These are phyloP conservation scores for Trametes sanguinea DNA, from an alignment of 768 basidiomycete species.

Conservation along the genomic window DNA sequence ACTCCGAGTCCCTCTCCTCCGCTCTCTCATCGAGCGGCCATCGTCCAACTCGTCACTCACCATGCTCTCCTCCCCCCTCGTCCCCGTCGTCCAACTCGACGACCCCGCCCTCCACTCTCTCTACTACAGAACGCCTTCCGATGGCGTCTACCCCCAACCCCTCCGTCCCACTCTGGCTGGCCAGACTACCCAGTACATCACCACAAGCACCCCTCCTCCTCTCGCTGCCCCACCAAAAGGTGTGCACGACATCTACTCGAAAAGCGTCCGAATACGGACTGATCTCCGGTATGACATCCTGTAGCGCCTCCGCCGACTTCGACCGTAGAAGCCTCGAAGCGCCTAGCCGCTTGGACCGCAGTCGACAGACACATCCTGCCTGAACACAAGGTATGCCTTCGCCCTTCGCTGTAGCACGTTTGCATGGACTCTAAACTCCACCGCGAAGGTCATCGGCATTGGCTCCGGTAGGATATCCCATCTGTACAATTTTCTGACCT, in stretches of 20 bases:
- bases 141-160: constrained; percentile 26
- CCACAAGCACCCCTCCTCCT: constrained; percentile 2
- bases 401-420: not conserved
- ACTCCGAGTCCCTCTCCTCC: not conserved
- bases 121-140: constrained; percentile 24
- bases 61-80: constrained; percentile 16
- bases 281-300: not conserved
- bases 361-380: constrained; percentile 87
- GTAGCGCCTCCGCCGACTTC: constrained; percentile 36
- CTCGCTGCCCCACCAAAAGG: constrained; percentile 13
- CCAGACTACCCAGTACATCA: constrained; percentile 11
- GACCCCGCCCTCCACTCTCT: not conserved
- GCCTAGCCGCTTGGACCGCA: constrained; percentile 89
- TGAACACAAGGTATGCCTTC: constrained; percentile 70
- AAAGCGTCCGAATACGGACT: not conserved
- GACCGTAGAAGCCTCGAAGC: constrained; percentile 79
- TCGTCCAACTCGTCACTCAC: constrained; percentile 1
- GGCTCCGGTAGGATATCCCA: constrained; percentile 62
- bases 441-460: constrained; percentile 75
- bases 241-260: not conserved
- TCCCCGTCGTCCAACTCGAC: constrained; percentile 10
- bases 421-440: constrained; percentile 2
- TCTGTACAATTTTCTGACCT: constrained; percentile 13
- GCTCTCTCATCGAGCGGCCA: not conserved
- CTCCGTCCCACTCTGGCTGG: constrained; percentile 23